Conservation (phyloP, 2,329 filamentous ascomycete genomes). For the Trichoderma hamatum region DNA sequence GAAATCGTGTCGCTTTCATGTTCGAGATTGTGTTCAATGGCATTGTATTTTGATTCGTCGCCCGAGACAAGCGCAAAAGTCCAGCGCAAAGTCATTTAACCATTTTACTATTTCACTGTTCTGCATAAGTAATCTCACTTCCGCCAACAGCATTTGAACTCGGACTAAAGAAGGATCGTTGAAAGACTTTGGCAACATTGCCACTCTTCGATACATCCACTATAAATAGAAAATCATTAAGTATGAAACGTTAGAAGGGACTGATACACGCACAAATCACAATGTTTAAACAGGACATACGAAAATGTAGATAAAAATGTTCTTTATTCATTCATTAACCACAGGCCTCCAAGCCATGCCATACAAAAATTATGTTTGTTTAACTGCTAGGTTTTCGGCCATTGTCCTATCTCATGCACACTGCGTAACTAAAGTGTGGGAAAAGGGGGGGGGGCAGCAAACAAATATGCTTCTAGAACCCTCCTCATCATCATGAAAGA, state of each 20-base stretch:
- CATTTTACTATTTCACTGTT: background rate
- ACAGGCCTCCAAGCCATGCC: constrained; percentile 3
- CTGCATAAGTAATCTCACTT: background rate
- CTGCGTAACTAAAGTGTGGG: background rate
- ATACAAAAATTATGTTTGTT: constrained; percentile 1
- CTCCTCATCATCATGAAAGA: background rate
- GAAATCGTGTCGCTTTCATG: background rate
- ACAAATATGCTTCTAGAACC: background rate
- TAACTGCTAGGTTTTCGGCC: background rate
- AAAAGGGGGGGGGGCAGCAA: background rate
- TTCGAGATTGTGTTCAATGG: background rate
- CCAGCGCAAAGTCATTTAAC: background rate
- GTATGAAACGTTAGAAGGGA: too few relatives aligned
- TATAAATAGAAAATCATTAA: too few relatives aligned
- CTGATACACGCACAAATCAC: background rate
- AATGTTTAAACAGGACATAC: background rate
- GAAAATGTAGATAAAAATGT: background rate
- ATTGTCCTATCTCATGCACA: constrained; percentile 12
- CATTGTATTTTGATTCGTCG: background rate
- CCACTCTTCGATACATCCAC: background rate
- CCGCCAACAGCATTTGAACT: background rate
- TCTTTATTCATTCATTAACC: constrained; percentile 6
- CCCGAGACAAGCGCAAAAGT: background rate
- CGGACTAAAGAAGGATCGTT: background rate
- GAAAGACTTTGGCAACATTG: background rate